Base-by-base conservation (phyloP, 257 asterid species). In the Solanum paucissectum region DNA sequence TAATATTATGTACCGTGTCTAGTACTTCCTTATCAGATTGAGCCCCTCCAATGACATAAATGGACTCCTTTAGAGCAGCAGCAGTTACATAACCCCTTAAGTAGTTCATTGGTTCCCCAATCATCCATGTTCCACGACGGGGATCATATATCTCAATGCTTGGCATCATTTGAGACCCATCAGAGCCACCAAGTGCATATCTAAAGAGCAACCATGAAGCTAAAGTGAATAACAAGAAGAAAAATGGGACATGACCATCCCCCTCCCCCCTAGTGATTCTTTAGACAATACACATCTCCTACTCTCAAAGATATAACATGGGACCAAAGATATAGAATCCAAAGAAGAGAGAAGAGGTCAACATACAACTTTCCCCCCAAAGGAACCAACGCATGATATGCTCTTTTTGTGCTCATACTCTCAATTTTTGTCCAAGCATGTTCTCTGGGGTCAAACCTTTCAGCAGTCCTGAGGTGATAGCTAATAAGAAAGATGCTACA, bases 371-470 rank as follows among this genome's bases (percentile, higher is more conserved):
- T 96, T 64, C 92, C 98, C 76, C 93, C 91, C 94, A 95, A 73
- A 58, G 90, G 92, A 52, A 91, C 95, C 90, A 95, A 88, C 6
- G 95, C 91, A 88, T 91, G 98, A 87, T 95, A 91, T 87, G 97
- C 96, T 90, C 96, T 93, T 73, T 77, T 88, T 27, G 91, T 88
- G 82, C 83, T 91, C 99, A 95, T 94, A 69, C 94, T 91, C 89
- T 88, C 90, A 40, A 93, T 90, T 86, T 88, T 93, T 84, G 90
- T 89, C 99, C 99, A 95, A 32, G 96, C 89, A 90, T 95, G 94
- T 88, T 96, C 96, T 89, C 98, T 91, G 44, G 98, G 98, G 89
- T 96, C 98, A 83, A 94, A 96, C 88, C 96, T 94, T 93, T 96
- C 98, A 66, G 96, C 98, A 89, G 98, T 89, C 92, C 99, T 96